phyloP scores from a whole-genome alignment of 164 flowering plant species.

The Santalum album region DNA sequence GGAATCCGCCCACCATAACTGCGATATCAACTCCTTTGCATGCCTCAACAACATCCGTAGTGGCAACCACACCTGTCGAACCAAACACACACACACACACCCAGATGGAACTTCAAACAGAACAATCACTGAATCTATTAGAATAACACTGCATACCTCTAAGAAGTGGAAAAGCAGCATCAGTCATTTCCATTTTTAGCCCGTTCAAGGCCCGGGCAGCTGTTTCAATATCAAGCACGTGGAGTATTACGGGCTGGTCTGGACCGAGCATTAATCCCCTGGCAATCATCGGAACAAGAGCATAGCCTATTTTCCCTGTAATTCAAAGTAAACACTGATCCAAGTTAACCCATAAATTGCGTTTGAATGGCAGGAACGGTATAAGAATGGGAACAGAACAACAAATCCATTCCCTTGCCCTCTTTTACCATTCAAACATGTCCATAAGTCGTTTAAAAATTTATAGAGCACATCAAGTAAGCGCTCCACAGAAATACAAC shows the following conservation, averaged over 20 bases:
- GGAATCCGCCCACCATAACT: slow-evolving; percentile 80
- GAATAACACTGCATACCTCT: slow-evolving; percentile 31
- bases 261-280: slow-evolving; percentile 80
- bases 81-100: no score
- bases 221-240: slow-evolving; percentile 71
- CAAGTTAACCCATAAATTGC: no score
- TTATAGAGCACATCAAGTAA: no score
- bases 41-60: slow-evolving; percentile 68
- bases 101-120: no score
- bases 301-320: slow-evolving; percentile 92
- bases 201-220: slow-evolving; percentile 64
- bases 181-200: slow-evolving; percentile 76
- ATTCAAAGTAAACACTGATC: slow-evolving; percentile 4
- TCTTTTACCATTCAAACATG: no score
- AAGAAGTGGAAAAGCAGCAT: slow-evolving; percentile 84
- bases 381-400: no score
- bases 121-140: no score
- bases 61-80: slow-evolving; percentile 60
- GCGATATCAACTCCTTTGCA: slow-evolving; percentile 64
- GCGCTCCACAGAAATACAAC: no score
- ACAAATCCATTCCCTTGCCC: no score
- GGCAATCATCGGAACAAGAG: slow-evolving; percentile 84
- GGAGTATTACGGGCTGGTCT: slow-evolving; percentile 78
- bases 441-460: no score
- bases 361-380: no score